Evolutionary conservation across 2,329 filamentous ascomycete species (phyloP).

Genomic region (Colletotrichum endophyticum): DNA sequence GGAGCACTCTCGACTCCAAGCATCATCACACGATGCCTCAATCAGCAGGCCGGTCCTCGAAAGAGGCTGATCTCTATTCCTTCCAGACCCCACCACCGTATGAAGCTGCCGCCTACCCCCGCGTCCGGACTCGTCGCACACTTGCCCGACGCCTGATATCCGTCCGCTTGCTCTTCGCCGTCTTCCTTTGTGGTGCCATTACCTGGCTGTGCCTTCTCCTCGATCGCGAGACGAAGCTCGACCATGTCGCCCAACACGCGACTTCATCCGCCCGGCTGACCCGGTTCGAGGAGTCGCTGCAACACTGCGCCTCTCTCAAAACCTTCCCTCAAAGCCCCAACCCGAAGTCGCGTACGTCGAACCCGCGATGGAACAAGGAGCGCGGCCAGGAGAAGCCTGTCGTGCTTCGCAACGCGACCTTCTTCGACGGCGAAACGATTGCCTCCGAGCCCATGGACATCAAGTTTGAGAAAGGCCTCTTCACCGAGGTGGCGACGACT

Average conservation of each 20-base stretch:
- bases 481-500: constrained; percentile 30
- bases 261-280: constrained; percentile 4
- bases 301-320: constrained; percentile 12
- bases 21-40: neutral
- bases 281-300: constrained; percentile 10
- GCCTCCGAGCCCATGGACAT: constrained; percentile 38
- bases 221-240: constrained; percentile 2
- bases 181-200: neutral
- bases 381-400: constrained; percentile 41
- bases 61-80: neutral
- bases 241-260: neutral
- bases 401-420: constrained; percentile 42
- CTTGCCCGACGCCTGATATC: constrained; percentile 4
- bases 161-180: neutral
- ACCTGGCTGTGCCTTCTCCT: constrained; percentile 16
- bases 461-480: constrained; percentile 40
- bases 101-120: constrained; percentile 15
- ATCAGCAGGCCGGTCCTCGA: neutral
- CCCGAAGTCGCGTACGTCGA: constrained; percentile 23
- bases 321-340: constrained; percentile 11
- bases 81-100: constrained; percentile 15
- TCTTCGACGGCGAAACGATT: constrained; percentile 47
- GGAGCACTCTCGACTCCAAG: neutral
- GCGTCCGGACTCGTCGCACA: constrained; percentile 1
- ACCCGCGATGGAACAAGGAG: constrained; percentile 43